Base-by-base conservation (phyloP, 306 rosid species). In the Dryas alaskensis region DNA sequence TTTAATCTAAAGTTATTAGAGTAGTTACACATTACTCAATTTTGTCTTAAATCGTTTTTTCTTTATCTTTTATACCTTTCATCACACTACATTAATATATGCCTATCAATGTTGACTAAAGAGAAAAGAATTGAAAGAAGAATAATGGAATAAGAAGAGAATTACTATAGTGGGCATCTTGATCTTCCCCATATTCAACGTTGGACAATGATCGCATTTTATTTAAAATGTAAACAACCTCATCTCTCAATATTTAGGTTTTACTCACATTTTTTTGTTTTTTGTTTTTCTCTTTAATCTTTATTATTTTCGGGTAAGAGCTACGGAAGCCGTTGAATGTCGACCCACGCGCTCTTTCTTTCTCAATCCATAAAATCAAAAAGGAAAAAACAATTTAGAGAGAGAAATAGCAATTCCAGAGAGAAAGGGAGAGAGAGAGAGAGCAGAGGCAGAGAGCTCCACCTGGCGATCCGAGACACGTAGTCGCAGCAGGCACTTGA, bases 401-500 rank as follows among this genome's bases (percentile, higher is more conserved):
- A 17, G 4, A 10, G 5, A 54, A 17, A 54, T 54, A 54, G 3
- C 27, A 54, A 54, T n/a, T 2, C 27, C 5, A 39, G 46, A 12
- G 64, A 11, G 44, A 59, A 25, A 52, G 22, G 12, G 60, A n/a
- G 60, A n/a, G 60, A 17, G 60, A 4, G 5, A 11, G 54, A 55
- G 68, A 53, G 60, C 45, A 31, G 65, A 67, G 58, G 37, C 37
- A 51, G 61, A 67, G 59, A 73, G 52, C 61, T 54, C 80, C 87
- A 84, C 74, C 82, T 78, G 81, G 79, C 83, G 67, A 81, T 78
- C 81, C 25, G 4, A 2, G 71, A 62, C 74, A 44, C 73, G 47
- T 73, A 64, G 50, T 64, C 7, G 57, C 22, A 13, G 19, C 65
- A 60, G 46, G 65, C 44, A 37, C 9, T 37, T 60, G 65, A 31